Evolutionary conservation across 139 green algal species (phyloP).

Genomic region (Gonium pectorale): DNA sequence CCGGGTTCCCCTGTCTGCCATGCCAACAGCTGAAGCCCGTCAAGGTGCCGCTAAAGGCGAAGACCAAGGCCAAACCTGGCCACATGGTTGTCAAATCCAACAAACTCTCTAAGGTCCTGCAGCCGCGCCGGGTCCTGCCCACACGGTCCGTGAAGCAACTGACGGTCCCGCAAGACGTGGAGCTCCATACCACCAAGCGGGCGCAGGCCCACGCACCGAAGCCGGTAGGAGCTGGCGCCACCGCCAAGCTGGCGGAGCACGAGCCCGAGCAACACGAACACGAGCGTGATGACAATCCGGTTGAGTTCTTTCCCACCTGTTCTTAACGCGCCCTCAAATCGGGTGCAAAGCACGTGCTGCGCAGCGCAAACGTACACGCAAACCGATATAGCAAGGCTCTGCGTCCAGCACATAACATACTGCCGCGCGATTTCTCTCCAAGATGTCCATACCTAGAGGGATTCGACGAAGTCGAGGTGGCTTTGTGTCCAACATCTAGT

Average conservation of each 20-base stretch:
- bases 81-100: too few species aligned
- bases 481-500: too few species aligned
- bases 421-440: too few species aligned
- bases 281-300: not conserved
- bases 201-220: slow-evolving; percentile 3
- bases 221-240: not conserved
- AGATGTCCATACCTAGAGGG: too few species aligned
- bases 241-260: slow-evolving; percentile 21
- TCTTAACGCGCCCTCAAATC: too few species aligned
- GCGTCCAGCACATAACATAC: too few species aligned
- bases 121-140: slow-evolving; percentile 25
- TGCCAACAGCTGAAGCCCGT: not conserved
- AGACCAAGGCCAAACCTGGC: too few species aligned
- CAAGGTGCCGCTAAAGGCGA: not conserved
- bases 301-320: slow-evolving; percentile 17
- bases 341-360: too few species aligned
- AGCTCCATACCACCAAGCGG: slow-evolving; percentile 58
- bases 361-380: too few species aligned
- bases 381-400: too few species aligned
- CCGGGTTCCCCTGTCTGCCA: too few species aligned
- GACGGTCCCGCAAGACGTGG: slow-evolving; percentile 68
- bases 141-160: slow-evolving; percentile 58
- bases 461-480: too few species aligned
- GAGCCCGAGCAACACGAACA: not conserved
- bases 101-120: slow-evolving; percentile 32